phyloP scores from a whole-genome alignment of 306 rosid genomes.

The Senna siamea region DNA sequence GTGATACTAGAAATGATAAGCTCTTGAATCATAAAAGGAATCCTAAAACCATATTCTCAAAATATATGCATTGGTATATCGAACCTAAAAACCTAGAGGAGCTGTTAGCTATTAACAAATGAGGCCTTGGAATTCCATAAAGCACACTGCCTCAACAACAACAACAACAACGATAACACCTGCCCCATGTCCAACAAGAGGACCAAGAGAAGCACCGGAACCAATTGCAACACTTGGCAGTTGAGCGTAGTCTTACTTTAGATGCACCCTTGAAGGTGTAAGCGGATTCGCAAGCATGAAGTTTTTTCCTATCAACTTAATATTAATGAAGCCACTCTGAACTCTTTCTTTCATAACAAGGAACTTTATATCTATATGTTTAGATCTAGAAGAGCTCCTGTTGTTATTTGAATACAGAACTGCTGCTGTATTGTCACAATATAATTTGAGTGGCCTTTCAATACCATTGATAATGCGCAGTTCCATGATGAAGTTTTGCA shows the following conservation, averaged over 20 bases:
- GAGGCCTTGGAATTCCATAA: conserved; percentile 32
- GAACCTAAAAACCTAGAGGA: conserved; percentile 39
- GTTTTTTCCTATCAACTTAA: too few relatives aligned
- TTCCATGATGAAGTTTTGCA: too few relatives aligned
- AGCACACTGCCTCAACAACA: conserved; percentile 41
- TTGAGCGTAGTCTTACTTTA: conserved; percentile 9
- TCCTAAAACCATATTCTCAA: not conserved
- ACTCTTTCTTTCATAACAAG: too few relatives aligned
- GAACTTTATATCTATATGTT: too few relatives aligned
- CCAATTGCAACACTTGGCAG: conserved; percentile 25
- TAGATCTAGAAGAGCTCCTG: too few relatives aligned
- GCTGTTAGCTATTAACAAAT: conserved; percentile 23
- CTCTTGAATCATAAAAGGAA: conserved; percentile 2
- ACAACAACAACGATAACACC: conserved; percentile 2
- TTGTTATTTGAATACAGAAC: too few relatives aligned
- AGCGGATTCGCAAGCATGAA: too few relatives aligned
- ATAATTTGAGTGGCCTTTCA: too few relatives aligned
- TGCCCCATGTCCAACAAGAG: conserved; percentile 40
- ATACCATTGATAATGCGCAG: too few relatives aligned
- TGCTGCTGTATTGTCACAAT: too few relatives aligned
- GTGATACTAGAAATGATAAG: not conserved
- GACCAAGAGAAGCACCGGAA: conserved; percentile 43
- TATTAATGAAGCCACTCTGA: too few relatives aligned
- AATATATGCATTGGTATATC: conserved; percentile 28
- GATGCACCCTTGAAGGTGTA: conserved; percentile 21